Evolutionary conservation across 2,329 filamentous ascomycete genomes (phyloP), one percentile per base, ranked within the genome.

Genomic region (Aspergillus candidus): DNA sequence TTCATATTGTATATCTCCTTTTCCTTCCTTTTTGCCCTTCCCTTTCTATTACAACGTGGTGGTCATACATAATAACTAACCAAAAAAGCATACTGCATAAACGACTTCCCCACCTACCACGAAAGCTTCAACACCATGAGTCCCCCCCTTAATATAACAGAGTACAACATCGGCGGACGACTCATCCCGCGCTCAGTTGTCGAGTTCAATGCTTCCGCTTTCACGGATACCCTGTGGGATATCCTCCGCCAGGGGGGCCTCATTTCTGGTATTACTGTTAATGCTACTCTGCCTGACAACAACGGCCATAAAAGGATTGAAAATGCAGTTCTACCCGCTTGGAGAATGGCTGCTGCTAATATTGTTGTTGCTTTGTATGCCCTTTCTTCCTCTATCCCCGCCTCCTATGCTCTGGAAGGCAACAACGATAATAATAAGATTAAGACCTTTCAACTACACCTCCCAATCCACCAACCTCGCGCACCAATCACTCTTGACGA

Each of bases 81-180:
- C 2, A 1, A 1, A 8, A 27, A 27, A 54, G 50, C 34, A 8
- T 49, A 48, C 22, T 31, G 41, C 13, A 44, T 50, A n/a, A 11
- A 49, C 4, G 38, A 44, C 2, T 53, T 53, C 31, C 36, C 50
- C 6, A 49, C 52, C 7, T 54, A 44, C 18, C 94, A 94, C 63
- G 93, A 93, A 72, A 80, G 74, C 29, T 77, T 87, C 56, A 86
- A 94, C 54, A 79, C 78, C 56, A 75, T 95, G 54, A 84, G 88
- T 61, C 42, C 41, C 6, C 32, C 34, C 6, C 18, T 39, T 7
- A 53, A 52, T 8, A 47, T 54, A 18, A 53, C 46, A 0, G 51
- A 52, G 4, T 42, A 38, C 12, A 38, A 51, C 5, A 11, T 50
- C 11, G 55, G 55, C n/a, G 53, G 55, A 2, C 41, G 51, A 1